A percentile compares a stretch with the other conserved stretches of the same genome.
phyloP scores from a whole-genome alignment of 495 filamentous ascomycete genomes.

The Neurospora sublineolata region DNA sequence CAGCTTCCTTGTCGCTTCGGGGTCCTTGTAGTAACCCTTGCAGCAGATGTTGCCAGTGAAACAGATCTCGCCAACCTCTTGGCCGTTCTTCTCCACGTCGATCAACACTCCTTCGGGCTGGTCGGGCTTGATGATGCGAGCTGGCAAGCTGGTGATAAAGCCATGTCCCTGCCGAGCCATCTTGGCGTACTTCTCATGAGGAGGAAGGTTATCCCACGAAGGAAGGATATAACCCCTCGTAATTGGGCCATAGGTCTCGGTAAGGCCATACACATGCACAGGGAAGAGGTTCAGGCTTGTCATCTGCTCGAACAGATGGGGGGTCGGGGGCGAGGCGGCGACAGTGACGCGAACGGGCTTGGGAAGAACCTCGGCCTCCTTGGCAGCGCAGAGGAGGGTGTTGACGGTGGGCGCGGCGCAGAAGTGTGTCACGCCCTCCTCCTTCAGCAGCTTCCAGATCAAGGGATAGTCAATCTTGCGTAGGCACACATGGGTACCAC shows the following conservation, averaged over 20 bases:
- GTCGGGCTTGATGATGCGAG: conserved; percentile 71
- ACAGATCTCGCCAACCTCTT: conserved; percentile 88
- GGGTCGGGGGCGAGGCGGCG: conserved; percentile 79
- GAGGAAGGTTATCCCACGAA: conserved; percentile 59
- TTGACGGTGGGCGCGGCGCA: conserved; percentile 95
- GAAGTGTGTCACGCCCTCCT: conserved; percentile 83
- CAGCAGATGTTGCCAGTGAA: conserved; percentile 87
- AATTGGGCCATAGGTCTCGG: conserved; percentile 92
- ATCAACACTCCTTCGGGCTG: conserved; percentile 49
- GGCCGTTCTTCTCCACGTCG: conserved; percentile 70
- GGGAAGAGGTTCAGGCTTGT: conserved; percentile 69
- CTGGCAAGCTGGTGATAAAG: conserved; percentile 72
- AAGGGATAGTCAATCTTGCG: conserved; percentile 89
- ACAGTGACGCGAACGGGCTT: conserved; percentile 78
- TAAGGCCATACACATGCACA: conserved; percentile 91
- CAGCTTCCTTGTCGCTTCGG: conserved; percentile 73
- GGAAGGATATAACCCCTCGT: conserved; percentile 86
- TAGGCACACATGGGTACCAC: conserved; percentile 89
- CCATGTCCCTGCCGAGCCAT: conserved; percentile 92
- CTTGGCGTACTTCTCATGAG: conserved; percentile 61
- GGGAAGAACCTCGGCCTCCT: conserved; percentile 56
- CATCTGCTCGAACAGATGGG: conserved; percentile 89
- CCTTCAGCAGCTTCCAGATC: conserved; percentile 79
- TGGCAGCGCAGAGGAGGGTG: conserved; percentile 71
- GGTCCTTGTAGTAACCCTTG: conserved; percentile 84